Evolutionary conservation across 768 basidiomycete species (phyloP).

Genomic region (Rhodotorula kratochvilovae): DNA sequence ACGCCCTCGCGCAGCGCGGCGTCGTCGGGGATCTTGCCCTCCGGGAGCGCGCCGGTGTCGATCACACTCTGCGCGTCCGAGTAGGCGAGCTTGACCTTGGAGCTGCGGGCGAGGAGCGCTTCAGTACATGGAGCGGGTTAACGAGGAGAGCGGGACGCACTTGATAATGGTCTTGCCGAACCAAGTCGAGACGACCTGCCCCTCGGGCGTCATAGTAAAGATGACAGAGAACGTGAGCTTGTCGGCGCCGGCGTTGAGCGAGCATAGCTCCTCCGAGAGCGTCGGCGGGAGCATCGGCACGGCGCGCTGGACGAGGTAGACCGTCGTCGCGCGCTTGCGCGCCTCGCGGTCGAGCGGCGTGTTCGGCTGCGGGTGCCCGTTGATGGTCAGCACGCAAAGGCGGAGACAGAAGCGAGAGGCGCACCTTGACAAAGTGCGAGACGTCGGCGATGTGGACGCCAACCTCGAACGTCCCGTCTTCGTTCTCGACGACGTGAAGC

Average conservation of each 20-base stretch:
- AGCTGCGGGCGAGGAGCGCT: constrained; percentile 53
- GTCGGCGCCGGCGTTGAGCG: constrained; percentile 78
- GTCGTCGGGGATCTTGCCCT: constrained; percentile 53
- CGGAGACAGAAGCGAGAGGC: neutral
- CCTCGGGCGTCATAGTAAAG: constrained; percentile 80
- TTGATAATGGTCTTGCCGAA: constrained; percentile 89
- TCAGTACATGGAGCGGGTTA: neutral
- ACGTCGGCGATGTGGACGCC: constrained; percentile 97
- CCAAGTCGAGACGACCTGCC: constrained; percentile 77
- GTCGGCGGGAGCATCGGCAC: constrained; percentile 96
- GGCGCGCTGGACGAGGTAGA: constrained; percentile 90
- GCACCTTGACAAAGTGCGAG: constrained; percentile 76
- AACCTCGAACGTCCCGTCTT: constrained; percentile 86
- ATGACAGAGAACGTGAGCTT: constrained; percentile 84
- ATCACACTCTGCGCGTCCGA: constrained; percentile 74
- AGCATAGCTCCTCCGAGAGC: constrained; percentile 89
- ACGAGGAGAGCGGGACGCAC: constrained; percentile 49
- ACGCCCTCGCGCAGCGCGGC: constrained; percentile 52
- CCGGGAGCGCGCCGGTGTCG: constrained; percentile 61
- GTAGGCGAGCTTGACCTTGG: constrained; percentile 80
- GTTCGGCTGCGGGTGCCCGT: constrained; percentile 44
- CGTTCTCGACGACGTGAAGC: constrained; percentile 77
- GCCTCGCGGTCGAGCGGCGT: constrained; percentile 98
- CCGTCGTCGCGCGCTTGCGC: constrained; percentile 83
- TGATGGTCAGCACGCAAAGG: neutral